Conservation (phyloP, 2,329 filamentous ascomycete genomes). For the Botrytis deweyae region DNA sequence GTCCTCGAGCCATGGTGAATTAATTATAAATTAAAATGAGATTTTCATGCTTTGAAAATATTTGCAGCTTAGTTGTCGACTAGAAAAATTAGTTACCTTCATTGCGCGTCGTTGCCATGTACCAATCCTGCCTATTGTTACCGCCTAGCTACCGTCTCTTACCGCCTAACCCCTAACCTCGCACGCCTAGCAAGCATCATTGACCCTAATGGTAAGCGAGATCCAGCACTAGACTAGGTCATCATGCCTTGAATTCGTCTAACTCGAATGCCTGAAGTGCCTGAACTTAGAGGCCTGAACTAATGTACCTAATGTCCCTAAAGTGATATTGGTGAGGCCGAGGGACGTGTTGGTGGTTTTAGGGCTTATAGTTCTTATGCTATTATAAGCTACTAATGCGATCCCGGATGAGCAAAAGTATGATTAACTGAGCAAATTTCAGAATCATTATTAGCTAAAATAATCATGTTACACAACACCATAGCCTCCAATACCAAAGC, state of each 20-base stretch:
- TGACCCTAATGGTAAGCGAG: constrained; percentile 9
- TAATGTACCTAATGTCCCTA: background rate
- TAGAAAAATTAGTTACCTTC: background rate
- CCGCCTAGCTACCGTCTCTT: constrained; percentile 3
- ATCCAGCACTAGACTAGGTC: background rate
- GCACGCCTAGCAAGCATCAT: background rate
- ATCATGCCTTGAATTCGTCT: background rate
- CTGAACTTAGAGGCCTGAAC: constrained; percentile 2
- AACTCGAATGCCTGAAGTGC: background rate
- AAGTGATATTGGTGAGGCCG: background rate
- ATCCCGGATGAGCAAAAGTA: background rate
- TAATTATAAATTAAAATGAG: constrained; percentile 9
- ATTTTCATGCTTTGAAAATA: constrained; percentile 5
- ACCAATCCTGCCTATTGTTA: background rate
- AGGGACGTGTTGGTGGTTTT: constrained; percentile 7
- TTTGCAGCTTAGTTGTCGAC: background rate
- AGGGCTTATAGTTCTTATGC: constrained; percentile 4
- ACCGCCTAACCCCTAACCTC: background rate
- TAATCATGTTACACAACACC: background rate
- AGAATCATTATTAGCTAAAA: background rate
- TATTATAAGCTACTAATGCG: background rate
- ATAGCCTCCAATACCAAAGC: background rate
- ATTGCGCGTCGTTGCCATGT: background rate
- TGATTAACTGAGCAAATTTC: background rate
- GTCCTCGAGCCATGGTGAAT: background rate